A percentile compares a stretch with the other conserved stretches of the same genome.
phyloP scores from a whole-genome alignment of 2,329 filamentous ascomycete genomes.

The Phialemoniopsis sp. region DNA sequence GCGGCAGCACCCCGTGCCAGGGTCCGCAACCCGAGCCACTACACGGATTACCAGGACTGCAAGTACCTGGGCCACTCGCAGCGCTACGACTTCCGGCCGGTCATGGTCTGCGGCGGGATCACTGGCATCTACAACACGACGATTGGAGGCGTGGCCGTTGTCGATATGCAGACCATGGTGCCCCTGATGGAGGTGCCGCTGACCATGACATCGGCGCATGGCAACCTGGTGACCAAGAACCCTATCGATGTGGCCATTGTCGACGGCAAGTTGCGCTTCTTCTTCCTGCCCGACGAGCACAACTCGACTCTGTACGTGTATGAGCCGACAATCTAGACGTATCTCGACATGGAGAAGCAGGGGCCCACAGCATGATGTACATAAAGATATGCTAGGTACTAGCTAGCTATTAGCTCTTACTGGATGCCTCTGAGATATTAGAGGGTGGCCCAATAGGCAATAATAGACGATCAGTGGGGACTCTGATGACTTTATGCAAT shows the following conservation, averaged over 20 bases:
- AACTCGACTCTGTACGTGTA: constrained; percentile 42
- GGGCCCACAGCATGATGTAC: no score
- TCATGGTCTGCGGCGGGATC: constrained; percentile 45
- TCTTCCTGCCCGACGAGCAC: constrained; percentile 41
- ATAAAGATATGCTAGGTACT: no score
- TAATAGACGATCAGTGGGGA: no score
- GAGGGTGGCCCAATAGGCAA: no score
- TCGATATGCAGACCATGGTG: constrained; percentile 38
- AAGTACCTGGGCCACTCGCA: constrained; percentile 39
- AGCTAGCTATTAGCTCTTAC: no score
- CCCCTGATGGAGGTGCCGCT: constrained; percentile 42
- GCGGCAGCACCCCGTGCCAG: constrained; percentile 12
- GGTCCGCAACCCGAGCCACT: constrained; percentile 34
- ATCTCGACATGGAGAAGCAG: no score
- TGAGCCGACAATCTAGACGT: constrained; percentile 20
- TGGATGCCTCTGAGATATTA: no score
- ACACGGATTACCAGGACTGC: constrained; percentile 47
- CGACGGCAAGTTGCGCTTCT: constrained; percentile 37
- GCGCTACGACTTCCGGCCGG: constrained; percentile 25
- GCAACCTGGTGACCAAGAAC: constrained; percentile 39
- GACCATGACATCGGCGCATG: constrained; percentile 30
- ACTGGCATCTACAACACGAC: constrained; percentile 23
- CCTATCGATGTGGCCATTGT: constrained; percentile 40
- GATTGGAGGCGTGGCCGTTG: constrained; percentile 41
- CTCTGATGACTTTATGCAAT: no score